These are phyloP conservation scores for Phytophthora multivora DNA, from an alignment of 352 stramenopile species.

Conservation along the genomic window DNA sequence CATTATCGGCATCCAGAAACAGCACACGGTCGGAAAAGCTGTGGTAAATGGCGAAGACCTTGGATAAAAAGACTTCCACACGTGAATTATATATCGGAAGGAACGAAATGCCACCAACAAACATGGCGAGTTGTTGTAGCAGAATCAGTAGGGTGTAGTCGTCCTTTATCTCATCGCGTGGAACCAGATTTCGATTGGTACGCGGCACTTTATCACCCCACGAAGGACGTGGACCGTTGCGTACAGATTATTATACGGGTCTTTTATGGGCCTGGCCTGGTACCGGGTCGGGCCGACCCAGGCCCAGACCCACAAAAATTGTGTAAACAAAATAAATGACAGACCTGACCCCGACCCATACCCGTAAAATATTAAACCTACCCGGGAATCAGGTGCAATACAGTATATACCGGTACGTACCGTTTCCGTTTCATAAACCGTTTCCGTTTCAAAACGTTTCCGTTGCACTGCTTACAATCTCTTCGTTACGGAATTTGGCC, in stretches of 20 bases:
- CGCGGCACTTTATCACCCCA: neutral
- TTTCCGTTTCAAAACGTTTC: no score
- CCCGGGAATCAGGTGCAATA: no score
- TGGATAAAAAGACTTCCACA: neutral
- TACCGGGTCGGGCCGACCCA: no score
- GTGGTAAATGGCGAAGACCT: neutral
- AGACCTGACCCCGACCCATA: no score
- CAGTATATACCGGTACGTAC: no score
- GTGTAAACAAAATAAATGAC: no score
- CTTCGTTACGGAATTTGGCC: no score
- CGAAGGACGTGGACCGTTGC: neutral
- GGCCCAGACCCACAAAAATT: no score
- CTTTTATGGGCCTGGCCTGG: no score
- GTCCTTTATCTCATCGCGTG: neutral
- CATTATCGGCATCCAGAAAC: neutral
- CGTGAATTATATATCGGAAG: neutral
- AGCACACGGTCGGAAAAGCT: neutral
- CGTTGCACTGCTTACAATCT: no score
- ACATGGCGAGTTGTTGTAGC: neutral
- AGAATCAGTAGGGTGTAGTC: neutral
- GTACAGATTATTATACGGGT: neutral
- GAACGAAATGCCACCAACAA: neutral
- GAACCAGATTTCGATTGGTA: neutral
- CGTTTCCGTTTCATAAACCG: no score
- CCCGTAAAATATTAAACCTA: no score